These are phyloP conservation scores for Cercospora canescens DNA, from an alignment of 2,329 filamentous ascomycete species.

Conservation along the genomic window DNA sequence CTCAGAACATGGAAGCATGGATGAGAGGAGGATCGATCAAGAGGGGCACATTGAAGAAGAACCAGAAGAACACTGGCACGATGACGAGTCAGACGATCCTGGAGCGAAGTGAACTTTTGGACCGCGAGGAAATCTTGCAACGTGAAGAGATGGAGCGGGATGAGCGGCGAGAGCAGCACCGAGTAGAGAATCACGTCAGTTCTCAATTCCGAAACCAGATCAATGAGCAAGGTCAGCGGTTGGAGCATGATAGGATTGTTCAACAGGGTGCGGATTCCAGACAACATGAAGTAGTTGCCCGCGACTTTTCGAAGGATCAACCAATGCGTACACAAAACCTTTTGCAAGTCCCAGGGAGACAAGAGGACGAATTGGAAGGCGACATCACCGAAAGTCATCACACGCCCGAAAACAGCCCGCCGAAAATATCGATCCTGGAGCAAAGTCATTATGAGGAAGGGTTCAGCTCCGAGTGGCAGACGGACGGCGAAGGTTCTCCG, in stretches of 20 bases:
- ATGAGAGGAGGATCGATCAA: slow-evolving; percentile 16
- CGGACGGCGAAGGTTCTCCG: slow-evolving; percentile 30
- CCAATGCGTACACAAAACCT: slow-evolving; percentile 3
- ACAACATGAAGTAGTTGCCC: not conserved
- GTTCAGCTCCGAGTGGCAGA: slow-evolving; percentile 34
- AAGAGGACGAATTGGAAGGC: slow-evolving; percentile 20
- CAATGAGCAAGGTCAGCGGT: not conserved
- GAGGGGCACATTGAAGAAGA: slow-evolving; percentile 4
- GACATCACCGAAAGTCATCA: slow-evolving; percentile 29
- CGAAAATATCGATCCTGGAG: slow-evolving; percentile 23
- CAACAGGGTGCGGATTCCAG: not conserved
- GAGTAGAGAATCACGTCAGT: not conserved
- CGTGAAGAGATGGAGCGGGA: not conserved
- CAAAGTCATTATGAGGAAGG: slow-evolving; percentile 18
- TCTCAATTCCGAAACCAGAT: not conserved
- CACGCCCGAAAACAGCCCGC: slow-evolving; percentile 31
- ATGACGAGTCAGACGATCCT: slow-evolving; percentile 5
- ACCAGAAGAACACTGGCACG: not conserved
- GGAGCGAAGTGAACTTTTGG: slow-evolving; percentile 4
- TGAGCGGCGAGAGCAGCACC: slow-evolving; percentile 1
- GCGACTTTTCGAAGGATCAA: not conserved
- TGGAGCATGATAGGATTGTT: not conserved
- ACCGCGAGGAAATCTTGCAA: not conserved
- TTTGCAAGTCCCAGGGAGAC: slow-evolving; percentile 6
- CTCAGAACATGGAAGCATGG: slow-evolving; percentile 38